Base-by-base conservation (phyloP, 192 early-diverging fungal genomes). In the Mortierella hygrophila region DNA sequence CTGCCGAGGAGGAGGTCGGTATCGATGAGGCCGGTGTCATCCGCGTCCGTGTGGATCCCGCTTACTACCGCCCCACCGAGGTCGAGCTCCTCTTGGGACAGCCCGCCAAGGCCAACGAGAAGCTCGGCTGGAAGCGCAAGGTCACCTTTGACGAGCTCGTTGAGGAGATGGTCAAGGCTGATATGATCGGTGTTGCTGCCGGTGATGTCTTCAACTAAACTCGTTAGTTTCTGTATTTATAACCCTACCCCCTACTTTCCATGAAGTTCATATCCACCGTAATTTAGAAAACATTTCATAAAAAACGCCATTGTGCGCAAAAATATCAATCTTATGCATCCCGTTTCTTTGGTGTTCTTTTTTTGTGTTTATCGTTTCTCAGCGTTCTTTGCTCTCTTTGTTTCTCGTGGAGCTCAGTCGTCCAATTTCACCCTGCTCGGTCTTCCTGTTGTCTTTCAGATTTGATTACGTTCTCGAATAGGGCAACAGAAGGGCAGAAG, bases 51-150 rank as follows among this genome's bases (percentile, higher is more conserved):
- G 90, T 93, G 68, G 94, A 96, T 78, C 90, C 92, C n/a, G 90
- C 92, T 72, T 96, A 96, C 88, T 96, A 94, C 91, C 94, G 95
- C 77, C 95, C 95, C 49, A 92, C 95, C 37, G 95, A 96, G 88
- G 95, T 96, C 38, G 95, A 96, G 72, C 76, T 95, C 8, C 88
- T 96, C 60, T 83, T 95, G 71, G 95, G 95, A 72, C 91, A 95
- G 78, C 94, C 95, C 54, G 79, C 92, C 23, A 96, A 96, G 88
- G 93, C 95, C 21, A 91, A 93, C 75, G 89, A 88, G 68, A 81
- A 85, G 37, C 88, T 96, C 44, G 90, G 90, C 38, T 96, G 94
- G 95, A 90, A 92, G 82, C 89, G 92, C 44, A 93, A 93, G 83
- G 94, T 95, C 55, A 85, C 88, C 40, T 96, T 94, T 86, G 94